Base-by-base conservation (phyloP, 352 stramenopile species). In the Pythium myriotylum region DNA sequence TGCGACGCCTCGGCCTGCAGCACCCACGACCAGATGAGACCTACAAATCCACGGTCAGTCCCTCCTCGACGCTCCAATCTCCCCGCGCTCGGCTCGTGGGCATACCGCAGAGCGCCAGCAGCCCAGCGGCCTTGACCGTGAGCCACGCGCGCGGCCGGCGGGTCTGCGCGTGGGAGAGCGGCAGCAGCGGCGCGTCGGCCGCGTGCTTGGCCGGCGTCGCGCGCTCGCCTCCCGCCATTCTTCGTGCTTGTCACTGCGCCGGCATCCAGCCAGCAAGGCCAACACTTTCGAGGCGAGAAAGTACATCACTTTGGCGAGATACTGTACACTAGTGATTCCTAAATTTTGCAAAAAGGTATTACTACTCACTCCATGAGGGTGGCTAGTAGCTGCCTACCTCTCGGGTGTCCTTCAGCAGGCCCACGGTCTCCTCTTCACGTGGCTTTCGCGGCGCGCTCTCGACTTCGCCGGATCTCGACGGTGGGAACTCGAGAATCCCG, bases 1-100 rank as follows among this genome's bases (percentile, higher is more conserved):
- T 68, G 64, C 19, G 64, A 64, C 4, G 53, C 63, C n/a, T 70
- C 63, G 5, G 56, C 63, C 22, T 72, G 64, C 20, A 72, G 50
- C 4, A 68, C 59, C 64, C 64, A 72, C 17, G 64, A 67, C 58
- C 51, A 63, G 41, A 72, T 61, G 23, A 72, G 39, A n/a, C 41
- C 64, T 72, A 20, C 17, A 57, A 6, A 40, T n/a, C n/a, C n/a
- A n/a, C n/a, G n/a, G n/a, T n/a, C n/a, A n/a, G n/a, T n/a, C n/a
- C n/a, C n/a, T n/a, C n/a, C n/a, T n/a, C n/a, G n/a, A n/a, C n/a
- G n/a, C n/a, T n/a, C n/a, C n/a, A n/a, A n/a, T n/a, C n/a, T n/a
- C n/a, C n/a, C n/a, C n/a, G n/a, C n/a, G n/a, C n/a, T n/a, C n/a
- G n/a, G n/a, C n/a, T n/a, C n/a, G n/a, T n/a, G n/a, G n/a, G n/a